Evolutionary conservation across 768 basidiomycete species (phyloP).

Genomic region (Amanita thiersii): DNA sequence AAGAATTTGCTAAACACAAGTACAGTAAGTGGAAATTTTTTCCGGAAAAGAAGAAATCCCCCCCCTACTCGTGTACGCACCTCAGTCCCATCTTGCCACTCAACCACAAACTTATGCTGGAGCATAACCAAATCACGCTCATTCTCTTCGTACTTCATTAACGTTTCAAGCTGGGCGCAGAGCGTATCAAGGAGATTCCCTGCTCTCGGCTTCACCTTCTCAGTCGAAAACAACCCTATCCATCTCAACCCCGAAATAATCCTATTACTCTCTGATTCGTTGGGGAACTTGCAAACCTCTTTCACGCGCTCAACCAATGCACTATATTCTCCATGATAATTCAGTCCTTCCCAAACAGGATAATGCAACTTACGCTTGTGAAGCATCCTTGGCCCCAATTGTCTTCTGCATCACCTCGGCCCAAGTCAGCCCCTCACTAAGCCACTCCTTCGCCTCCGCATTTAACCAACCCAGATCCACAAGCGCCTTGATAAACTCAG

Average conservation of each 20-base stretch:
- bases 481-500: slow-evolving; percentile 83
- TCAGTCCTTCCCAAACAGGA: slow-evolving; percentile 1
- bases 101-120: slow-evolving; percentile 95
- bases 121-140: slow-evolving; percentile 97
- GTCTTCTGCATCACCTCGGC: slow-evolving; percentile 73
- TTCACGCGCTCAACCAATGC: slow-evolving; percentile 68
- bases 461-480: slow-evolving; percentile 87
- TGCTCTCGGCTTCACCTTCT: slow-evolving; percentile 51
- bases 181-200: slow-evolving; percentile 89
- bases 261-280: slow-evolving; percentile 57
- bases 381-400: slow-evolving; percentile 54
- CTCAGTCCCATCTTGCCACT: slow-evolving; percentile 76
- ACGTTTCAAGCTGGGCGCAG: slow-evolving; percentile 79
- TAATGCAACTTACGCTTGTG: slow-evolving; percentile 48
- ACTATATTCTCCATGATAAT: slow-evolving; percentile 26
- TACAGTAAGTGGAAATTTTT: too few relatives aligned
- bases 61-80: slow-evolving; percentile 24
- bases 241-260: slow-evolving; percentile 88
- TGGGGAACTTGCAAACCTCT: slow-evolving; percentile 65
- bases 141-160: slow-evolving; percentile 87
- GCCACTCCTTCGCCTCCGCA: slow-evolving; percentile 67
- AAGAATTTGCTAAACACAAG: slow-evolving; percentile 59
- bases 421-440: slow-evolving; percentile 73
- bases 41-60: neutral
- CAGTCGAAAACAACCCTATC: slow-evolving; percentile 86